Percentiles rank a stretch among this genome's conserved stretches.
phyloP scores from a whole-genome alignment of 352 stramenopile species.

The Thraustochytrium sp. region DNA sequence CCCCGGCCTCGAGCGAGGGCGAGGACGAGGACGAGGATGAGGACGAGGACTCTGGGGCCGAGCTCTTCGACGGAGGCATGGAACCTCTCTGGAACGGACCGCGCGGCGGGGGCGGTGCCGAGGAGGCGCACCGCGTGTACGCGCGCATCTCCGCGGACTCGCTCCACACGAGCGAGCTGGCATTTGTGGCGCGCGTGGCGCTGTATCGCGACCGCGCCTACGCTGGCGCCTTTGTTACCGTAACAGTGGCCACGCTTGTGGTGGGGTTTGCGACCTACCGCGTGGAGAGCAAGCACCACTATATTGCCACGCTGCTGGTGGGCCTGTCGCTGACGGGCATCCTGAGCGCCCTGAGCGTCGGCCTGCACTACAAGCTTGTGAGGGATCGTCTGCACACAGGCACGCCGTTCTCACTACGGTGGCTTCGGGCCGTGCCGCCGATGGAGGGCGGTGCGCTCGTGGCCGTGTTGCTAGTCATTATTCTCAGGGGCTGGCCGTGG shows the following conservation, averaged over 20 bases:
- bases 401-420: neutral
- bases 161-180: neutral
- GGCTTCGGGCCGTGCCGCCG: neutral
- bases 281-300: slow-evolving; percentile 36
- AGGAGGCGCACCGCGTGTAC: neutral
- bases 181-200: neutral
- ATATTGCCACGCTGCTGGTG: slow-evolving; percentile 10
- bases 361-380: slow-evolving; percentile 32
- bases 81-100: neutral
- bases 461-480: neutral
- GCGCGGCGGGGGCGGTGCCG: no score
- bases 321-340: neutral
- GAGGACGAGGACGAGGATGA: no score
- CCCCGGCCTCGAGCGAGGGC: no score
- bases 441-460: neutral
- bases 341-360: neutral
- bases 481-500: neutral
- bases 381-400: neutral
- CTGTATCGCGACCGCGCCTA: slow-evolving; percentile 14
- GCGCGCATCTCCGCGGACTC: neutral
- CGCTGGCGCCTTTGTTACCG: neutral
- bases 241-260: neutral
- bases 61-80: neutral
- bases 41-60: no score
- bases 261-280: slow-evolving; percentile 8